Conservation (phyloP, 805 yeast species). For the Maudiozyma bulderi region DNA sequence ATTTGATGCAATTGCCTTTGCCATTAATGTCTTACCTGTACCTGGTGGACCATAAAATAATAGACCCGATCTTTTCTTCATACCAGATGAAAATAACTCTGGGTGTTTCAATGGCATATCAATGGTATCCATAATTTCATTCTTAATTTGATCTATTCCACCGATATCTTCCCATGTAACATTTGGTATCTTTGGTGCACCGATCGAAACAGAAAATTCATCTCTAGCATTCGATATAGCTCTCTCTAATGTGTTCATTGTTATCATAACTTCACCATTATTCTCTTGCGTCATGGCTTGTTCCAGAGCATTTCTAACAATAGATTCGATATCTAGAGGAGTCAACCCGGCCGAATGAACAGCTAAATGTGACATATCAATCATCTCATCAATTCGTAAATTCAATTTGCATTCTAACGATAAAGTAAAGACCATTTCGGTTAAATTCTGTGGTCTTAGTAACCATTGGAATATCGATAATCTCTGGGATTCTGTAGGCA, state of each 20-base stretch:
- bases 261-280: neutral
- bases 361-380: constrained; percentile 51
- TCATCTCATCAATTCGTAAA: constrained; percentile 13
- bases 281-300: constrained; percentile 19
- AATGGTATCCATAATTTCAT: constrained; percentile 88
- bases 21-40: constrained; percentile 90
- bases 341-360: constrained; percentile 88
- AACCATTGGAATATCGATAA: constrained; percentile 48
- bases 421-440: neutral
- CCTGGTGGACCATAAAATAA: constrained; percentile 98
- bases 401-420: neutral
- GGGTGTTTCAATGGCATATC: constrained; percentile 94
- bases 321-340: constrained; percentile 69
- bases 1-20: constrained; percentile 94
- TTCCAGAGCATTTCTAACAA: constrained; percentile 55
- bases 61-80: constrained; percentile 90
- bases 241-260: constrained; percentile 23
- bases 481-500: constrained; percentile 75
- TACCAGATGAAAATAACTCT: constrained; percentile 75
- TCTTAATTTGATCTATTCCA: constrained; percentile 82
- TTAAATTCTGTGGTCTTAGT: constrained; percentile 17
- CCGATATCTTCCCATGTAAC: constrained; percentile 98
- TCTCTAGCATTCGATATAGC: constrained; percentile 67
- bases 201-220: constrained; percentile 87
- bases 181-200: constrained; percentile 92